phyloP scores from a whole-genome alignment of 768 basidiomycete genomes.

The Candolleomyces aberdarensis region DNA sequence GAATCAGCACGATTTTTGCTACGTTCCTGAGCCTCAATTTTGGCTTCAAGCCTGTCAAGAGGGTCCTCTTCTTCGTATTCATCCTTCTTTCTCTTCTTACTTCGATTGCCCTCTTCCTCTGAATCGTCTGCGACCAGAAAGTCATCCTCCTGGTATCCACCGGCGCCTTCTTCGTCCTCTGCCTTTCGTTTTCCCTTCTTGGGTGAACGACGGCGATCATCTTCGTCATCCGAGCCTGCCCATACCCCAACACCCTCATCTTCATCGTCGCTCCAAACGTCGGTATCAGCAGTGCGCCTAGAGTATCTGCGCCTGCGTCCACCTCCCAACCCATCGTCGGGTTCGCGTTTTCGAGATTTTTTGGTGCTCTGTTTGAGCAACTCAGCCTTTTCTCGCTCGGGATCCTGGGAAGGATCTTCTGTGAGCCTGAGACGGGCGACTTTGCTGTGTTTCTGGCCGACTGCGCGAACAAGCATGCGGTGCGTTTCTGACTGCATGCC shows the following conservation, averaged over 20 bases:
- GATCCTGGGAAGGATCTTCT: constrained; percentile 73
- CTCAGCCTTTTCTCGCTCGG: constrained; percentile 71
- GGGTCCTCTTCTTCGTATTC: constrained; percentile 52
- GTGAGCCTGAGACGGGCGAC: constrained; percentile 76
- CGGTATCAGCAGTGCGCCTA: constrained; percentile 37
- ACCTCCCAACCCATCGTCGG: constrained; percentile 45
- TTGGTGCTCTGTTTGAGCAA: constrained; percentile 59
- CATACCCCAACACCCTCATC: constrained; percentile 46
- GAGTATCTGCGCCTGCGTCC: constrained; percentile 46
- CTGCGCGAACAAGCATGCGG: constrained; percentile 81
- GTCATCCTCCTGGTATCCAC: constrained; percentile 78
- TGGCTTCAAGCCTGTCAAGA: constrained; percentile 69
- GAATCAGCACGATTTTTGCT: constrained; percentile 24
- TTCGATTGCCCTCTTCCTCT: constrained; percentile 58
- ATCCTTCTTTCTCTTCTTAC: constrained; percentile 32
- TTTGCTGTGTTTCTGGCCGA: constrained; percentile 82
- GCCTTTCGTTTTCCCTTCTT: constrained; percentile 45
- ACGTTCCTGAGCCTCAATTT: constrained; percentile 54
- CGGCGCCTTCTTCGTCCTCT: constrained; percentile 8
- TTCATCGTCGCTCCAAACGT: constrained; percentile 65
- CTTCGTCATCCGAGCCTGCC: constrained; percentile 58
- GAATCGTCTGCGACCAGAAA: constrained; percentile 79
- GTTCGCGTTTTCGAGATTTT: constrained; percentile 58
- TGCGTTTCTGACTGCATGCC: constrained; percentile 91
- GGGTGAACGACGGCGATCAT: constrained; percentile 39